Evolutionary conservation across 2,329 filamentous ascomycete species (phyloP).

Genomic region (Fonsecaea monophora): DNA sequence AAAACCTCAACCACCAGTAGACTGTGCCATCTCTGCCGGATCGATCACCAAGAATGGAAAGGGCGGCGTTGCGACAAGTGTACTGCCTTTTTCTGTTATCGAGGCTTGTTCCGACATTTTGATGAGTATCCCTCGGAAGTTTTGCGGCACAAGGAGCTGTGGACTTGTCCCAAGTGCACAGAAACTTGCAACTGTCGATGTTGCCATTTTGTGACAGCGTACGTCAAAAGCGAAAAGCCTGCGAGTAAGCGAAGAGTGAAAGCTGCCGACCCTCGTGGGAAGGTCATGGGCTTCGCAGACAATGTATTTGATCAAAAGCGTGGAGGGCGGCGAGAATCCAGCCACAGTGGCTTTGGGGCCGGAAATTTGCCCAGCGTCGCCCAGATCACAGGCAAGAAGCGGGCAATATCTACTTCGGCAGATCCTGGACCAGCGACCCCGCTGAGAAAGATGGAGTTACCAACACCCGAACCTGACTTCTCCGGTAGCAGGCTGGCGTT

Average conservation of each 20-base stretch:
- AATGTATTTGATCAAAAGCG: constrained; percentile 49
- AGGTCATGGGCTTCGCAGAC: constrained; percentile 47
- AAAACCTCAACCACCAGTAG: constrained; percentile 38
- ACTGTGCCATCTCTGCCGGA: constrained; percentile 48
- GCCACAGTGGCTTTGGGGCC: constrained; percentile 13
- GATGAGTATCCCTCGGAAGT: constrained; percentile 45
- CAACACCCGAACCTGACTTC: constrained; percentile 39
- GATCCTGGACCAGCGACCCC: constrained; percentile 34
- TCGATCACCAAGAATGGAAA: constrained; percentile 47
- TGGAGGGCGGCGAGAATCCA: constrained; percentile 40
- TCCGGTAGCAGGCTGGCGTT: constrained; percentile 29
- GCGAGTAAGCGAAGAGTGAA: constrained; percentile 45
- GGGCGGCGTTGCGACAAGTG: constrained; percentile 45
- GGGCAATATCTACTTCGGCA: constrained; percentile 34
- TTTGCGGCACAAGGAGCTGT: constrained; percentile 42
- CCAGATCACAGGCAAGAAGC: constrained; percentile 38
- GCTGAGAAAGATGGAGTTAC: constrained; percentile 37
- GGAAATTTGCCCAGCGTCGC: constrained; percentile 22
- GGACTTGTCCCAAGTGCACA: constrained; percentile 47
- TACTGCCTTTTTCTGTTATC: constrained; percentile 48
- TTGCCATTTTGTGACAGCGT: constrained; percentile 46
- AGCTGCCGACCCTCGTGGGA: constrained; percentile 45
- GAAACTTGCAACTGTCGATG: constrained; percentile 48
- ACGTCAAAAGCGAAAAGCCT: constrained; percentile 46
- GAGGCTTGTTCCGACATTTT: constrained; percentile 48